A percentile compares a stretch with the other conserved stretches of the same genome.
These are phyloP conservation scores for Pleurotus cornucopiae DNA, from an alignment of 768 basidiomycete species.

Conservation along the genomic window DNA sequence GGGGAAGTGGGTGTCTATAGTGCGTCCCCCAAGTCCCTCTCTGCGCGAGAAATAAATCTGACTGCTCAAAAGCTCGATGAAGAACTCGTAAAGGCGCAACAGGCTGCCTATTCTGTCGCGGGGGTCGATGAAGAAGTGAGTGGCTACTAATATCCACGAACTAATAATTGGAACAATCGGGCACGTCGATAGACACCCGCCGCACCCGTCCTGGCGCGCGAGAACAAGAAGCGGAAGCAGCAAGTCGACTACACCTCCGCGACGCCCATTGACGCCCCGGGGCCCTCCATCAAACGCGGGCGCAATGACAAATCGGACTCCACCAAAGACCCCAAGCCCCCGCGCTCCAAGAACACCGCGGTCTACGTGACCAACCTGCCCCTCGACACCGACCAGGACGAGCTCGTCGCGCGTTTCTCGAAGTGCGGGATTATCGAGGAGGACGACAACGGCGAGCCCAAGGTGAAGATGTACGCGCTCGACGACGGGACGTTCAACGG, in stretches of 20 bases:
- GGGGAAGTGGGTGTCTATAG: slow-evolving; percentile 80
- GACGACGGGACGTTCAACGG: slow-evolving; percentile 89
- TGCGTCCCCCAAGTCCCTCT: slow-evolving; percentile 34
- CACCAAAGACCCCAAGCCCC: slow-evolving; percentile 35
- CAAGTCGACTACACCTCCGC: slow-evolving; percentile 68
- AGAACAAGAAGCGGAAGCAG: slow-evolving; percentile 76
- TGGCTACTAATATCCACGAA: slow-evolving; percentile 6
- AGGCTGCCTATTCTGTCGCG: slow-evolving; percentile 88
- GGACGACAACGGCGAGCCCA: slow-evolving; percentile 86
- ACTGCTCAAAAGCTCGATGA: slow-evolving; percentile 67
- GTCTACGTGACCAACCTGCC: slow-evolving; percentile 88
- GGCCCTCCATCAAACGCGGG: slow-evolving; percentile 64
- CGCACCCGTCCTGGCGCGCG: slow-evolving; percentile 78
- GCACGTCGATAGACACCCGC: slow-evolving; percentile 70
- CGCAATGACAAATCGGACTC: slow-evolving; percentile 44
- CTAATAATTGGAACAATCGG: neutral
- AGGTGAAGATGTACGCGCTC: slow-evolving; percentile 91
- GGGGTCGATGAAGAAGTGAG: slow-evolving; percentile 94
- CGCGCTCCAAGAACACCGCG: slow-evolving; percentile 87
- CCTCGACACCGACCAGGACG: slow-evolving; percentile 63
- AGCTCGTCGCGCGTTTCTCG: slow-evolving; percentile 81
- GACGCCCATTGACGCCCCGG: slow-evolving; percentile 32
- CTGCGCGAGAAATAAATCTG: neutral
- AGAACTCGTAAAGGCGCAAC: slow-evolving; percentile 81
- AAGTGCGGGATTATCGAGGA: slow-evolving; percentile 93